Percentiles rank a stretch among this genome's conserved stretches.
Evolutionary conservation across 1,284 basidiomycete genomes (phyloP).

Genomic region (Irpex sp.): DNA sequence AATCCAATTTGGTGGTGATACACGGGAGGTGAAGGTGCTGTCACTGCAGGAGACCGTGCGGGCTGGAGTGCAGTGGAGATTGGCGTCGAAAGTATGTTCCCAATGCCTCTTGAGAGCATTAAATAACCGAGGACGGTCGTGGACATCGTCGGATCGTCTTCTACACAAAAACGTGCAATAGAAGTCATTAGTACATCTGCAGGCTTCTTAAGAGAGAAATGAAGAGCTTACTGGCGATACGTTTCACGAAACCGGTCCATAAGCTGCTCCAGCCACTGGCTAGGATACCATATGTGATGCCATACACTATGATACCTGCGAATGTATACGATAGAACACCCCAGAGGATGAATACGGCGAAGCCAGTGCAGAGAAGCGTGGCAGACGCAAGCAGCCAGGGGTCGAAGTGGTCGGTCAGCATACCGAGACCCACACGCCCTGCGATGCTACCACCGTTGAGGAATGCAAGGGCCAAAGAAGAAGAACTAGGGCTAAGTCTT

Average conservation of each 20-base stretch:
- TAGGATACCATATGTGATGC: constrained; percentile 21
- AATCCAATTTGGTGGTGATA: constrained; percentile 2
- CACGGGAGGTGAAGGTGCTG: background rate
- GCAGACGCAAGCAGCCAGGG: constrained; percentile 22
- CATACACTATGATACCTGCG: constrained; percentile 22
- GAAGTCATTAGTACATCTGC: too few species aligned
- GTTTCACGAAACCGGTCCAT: constrained; percentile 22
- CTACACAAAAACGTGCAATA: background rate
- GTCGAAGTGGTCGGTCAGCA: constrained; percentile 21
- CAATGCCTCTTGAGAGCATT: constrained; percentile 5
- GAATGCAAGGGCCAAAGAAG: constrained; percentile 19
- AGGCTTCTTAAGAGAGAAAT: background rate
- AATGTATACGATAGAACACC: constrained; percentile 21
- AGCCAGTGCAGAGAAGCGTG: constrained; percentile 16
- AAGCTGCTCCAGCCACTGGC: constrained; percentile 27
- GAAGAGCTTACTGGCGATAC: constrained; percentile 17
- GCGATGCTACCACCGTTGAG: constrained; percentile 22
- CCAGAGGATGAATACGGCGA: constrained; percentile 26
- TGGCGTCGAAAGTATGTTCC: constrained; percentile 8
- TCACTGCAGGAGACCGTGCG: background rate
- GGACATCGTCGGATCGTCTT: constrained; percentile 16
- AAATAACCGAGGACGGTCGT: constrained; percentile 6
- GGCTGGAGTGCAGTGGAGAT: constrained; percentile 6
- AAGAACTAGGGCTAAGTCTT: constrained; percentile 12
- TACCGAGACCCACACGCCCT: constrained; percentile 21